Base-by-base conservation (phyloP, 2,329 filamentous ascomycete species). In the Talaromyces sp. region DNA sequence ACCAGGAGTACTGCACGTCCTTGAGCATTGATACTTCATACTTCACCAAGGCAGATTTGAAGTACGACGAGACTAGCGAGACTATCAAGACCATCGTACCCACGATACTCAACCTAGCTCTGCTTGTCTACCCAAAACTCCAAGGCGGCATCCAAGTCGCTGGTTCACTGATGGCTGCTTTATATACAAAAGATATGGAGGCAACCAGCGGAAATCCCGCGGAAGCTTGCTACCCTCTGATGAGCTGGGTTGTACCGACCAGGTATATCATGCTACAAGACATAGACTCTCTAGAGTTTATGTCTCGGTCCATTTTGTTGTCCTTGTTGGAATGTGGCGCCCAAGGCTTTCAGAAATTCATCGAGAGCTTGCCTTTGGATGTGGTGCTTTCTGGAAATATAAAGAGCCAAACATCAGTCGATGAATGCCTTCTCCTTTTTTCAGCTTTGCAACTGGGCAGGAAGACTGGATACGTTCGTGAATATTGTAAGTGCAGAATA, bases 381-480 rank as follows among this genome's bases (percentile, higher is more conserved):
- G 78, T 78, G 58, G 73, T 80, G n/a, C 72, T 82, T 13, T 79
- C 74, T 60, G 80, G 75, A 63, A 78, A 79, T 47, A 75, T 75
- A 52, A 77, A 71, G 36, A 73, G 78, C 22, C 52, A 59, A 58
- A 78, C 80, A 22, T 73, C 84, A 28, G 80, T 85, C 58, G 75
- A 80, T 15, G 80, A 85, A 57, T 82, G 84, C 0, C 77, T 87
- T 51, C 74, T 91, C 10, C 84, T 87, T 65, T 80, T 92, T 49
- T 82, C 87, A 52, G 83, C 87, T n/a, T 77, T 92, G 51, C 87
- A 91, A 65, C 82, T 86, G 17, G 89, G 87, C 15, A 91, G 91
- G 73, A 89, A 88, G 69, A 78, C 83, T 42, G 88, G 88, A 1
- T 75, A 91, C 19, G 85, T 91, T 1, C 86, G 88, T 62, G 88